These are phyloP conservation scores for Globisporangium nunn DNA, from an alignment of 352 stramenopile genomes.

Conservation along the genomic window DNA sequence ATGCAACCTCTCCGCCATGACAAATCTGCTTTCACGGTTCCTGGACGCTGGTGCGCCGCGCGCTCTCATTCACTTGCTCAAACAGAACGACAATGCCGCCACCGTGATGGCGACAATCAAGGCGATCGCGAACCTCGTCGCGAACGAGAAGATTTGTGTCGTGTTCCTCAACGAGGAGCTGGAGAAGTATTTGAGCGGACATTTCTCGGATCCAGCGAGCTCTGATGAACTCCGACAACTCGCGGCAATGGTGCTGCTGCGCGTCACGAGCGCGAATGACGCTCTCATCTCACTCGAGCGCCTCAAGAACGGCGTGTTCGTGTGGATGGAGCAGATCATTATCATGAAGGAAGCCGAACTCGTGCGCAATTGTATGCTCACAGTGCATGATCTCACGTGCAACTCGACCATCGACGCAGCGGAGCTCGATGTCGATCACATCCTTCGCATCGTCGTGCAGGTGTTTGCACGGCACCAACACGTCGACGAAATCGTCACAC, in stretches of 20 bases:
- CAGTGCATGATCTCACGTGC: conserved; percentile 63
- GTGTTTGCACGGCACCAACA: conserved; percentile 43
- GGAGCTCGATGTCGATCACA: conserved; percentile 53
- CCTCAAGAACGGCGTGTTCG: conserved; percentile 49
- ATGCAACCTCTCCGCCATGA: conserved; percentile 61
- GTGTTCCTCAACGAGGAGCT: conserved; percentile 68
- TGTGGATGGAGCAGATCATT: conserved; percentile 81
- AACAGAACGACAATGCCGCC: conserved; percentile 24
- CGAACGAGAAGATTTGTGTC: conserved; percentile 70
- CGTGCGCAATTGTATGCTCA: conserved; percentile 76
- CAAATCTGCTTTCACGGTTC: conserved; percentile 56
- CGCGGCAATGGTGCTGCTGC: conserved; percentile 60
- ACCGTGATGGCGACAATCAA: conserved; percentile 60
- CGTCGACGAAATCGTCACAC: conserved; percentile 43
- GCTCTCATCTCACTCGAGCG: conserved; percentile 57
- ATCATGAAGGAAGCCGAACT: conserved; percentile 60
- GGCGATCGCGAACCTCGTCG: conserved; percentile 68
- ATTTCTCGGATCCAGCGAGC: conserved; percentile 39
- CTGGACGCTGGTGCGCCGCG: conserved; percentile 57
- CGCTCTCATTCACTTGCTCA: conserved; percentile 53
- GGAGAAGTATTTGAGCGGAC: conserved; percentile 47
- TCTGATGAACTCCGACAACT: conserved; percentile 53
- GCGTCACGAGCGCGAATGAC: conserved; percentile 67
- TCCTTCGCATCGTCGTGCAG: conserved; percentile 59
- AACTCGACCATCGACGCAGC: conserved; percentile 41